These are phyloP conservation scores for Annulohypoxylon maeteangense DNA, from an alignment of 495 filamentous ascomycete species.

Conservation along the genomic window DNA sequence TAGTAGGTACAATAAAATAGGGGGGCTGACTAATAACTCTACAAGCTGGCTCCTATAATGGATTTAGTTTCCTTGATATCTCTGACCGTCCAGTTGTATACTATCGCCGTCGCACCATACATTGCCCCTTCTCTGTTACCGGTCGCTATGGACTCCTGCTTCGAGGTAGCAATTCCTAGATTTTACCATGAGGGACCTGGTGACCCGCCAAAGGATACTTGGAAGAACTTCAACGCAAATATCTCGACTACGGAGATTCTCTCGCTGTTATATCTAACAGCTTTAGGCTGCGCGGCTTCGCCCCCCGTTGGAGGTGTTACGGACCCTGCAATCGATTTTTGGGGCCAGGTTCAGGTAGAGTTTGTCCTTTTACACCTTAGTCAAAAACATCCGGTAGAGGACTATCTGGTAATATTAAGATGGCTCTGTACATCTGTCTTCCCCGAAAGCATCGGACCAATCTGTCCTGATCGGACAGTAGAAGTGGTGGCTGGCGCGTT, in stretches of 20 bases:
- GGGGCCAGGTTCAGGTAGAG: slow-evolving; percentile 58
- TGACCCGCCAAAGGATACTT: slow-evolving; percentile 40
- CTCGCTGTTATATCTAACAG: slow-evolving; percentile 53
- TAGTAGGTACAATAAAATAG: neutral
- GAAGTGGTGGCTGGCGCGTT: slow-evolving; percentile 49
- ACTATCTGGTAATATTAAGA: slow-evolving; percentile 53
- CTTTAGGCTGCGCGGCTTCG: slow-evolving; percentile 51
- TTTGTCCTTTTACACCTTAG: slow-evolving; percentile 58
- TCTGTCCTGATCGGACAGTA: slow-evolving; percentile 48
- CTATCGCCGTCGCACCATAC: slow-evolving; percentile 52
- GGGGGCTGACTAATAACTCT: slow-evolving; percentile 12
- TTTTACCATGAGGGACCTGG: slow-evolving; percentile 41
- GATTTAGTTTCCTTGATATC: slow-evolving; percentile 53
- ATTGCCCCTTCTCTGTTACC: slow-evolving; percentile 56
- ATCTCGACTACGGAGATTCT: slow-evolving; percentile 56
- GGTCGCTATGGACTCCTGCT: slow-evolving; percentile 51
- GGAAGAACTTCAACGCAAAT: slow-evolving; percentile 38
- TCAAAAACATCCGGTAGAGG: slow-evolving; percentile 56
- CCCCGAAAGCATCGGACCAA: slow-evolving; percentile 56
- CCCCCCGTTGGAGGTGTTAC: slow-evolving; percentile 30
- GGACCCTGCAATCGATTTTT: slow-evolving; percentile 52
- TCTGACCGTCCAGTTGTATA: slow-evolving; percentile 55
- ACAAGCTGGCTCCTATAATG: slow-evolving; percentile 56
- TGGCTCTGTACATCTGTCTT: slow-evolving; percentile 57
- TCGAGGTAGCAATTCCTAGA: slow-evolving; percentile 48